A percentile compares a stretch with the other conserved stretches of the same genome.
Conservation (phyloP, 139 green algal species). For the Penium margaritaceum region DNA sequence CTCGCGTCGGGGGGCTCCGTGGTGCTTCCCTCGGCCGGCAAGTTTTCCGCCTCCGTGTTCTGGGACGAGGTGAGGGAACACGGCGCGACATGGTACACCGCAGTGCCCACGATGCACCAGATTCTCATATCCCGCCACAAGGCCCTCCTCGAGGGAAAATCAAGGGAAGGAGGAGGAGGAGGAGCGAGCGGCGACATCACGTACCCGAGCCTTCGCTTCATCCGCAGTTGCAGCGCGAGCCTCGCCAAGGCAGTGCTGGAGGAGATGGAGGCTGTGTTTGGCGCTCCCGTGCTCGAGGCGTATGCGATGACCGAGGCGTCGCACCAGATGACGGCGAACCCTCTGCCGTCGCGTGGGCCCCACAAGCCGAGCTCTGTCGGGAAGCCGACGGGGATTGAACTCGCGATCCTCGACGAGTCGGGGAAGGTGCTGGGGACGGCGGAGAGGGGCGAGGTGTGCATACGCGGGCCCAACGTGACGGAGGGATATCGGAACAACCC, state of each 20-base stretch:
- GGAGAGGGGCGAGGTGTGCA: slow-evolving; percentile 68
- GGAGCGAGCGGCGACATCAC: too few relatives aligned
- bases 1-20: slow-evolving; percentile 56
- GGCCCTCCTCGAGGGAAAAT: too few relatives aligned
- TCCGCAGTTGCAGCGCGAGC: slow-evolving; percentile 67
- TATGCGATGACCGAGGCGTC: slow-evolving; percentile 84
- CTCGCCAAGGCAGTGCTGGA: slow-evolving; percentile 66
- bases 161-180: too few relatives aligned
- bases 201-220: slow-evolving; percentile 65
- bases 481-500: slow-evolving; percentile 70
- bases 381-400: slow-evolving; percentile 27
- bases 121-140: slow-evolving; percentile 55
- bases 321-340: slow-evolving; percentile 79
- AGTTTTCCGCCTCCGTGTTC: slow-evolving; percentile 65
- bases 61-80: slow-evolving; percentile 60
- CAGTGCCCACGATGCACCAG: slow-evolving; percentile 81
- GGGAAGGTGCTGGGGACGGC: slow-evolving; percentile 16
- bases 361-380: slow-evolving; percentile 50
- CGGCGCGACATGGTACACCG: slow-evolving; percentile 76
- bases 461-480: slow-evolving; percentile 73
- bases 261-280: slow-evolving; percentile 58
- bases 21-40: slow-evolving; percentile 56
- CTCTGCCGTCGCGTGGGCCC: slow-evolving; percentile 49
- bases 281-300: slow-evolving; percentile 76
- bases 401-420: slow-evolving; percentile 48